Evolutionary conservation across 2,329 filamentous ascomycete genomes (phyloP), one percentile per base, ranked within the genome.

Genomic region (Cordyceps cateniannulata): DNA sequence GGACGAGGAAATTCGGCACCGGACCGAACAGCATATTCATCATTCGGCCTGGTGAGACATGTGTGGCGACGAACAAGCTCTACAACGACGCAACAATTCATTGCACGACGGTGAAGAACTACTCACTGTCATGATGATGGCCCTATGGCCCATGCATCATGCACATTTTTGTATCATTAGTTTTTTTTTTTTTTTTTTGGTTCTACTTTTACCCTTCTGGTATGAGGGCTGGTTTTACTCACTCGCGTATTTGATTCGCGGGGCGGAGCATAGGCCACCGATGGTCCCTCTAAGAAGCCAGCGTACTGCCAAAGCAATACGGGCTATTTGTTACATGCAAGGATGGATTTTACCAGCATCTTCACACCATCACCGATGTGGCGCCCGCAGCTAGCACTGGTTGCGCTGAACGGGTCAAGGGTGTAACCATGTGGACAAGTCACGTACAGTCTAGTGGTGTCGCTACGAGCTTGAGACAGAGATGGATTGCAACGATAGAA

Each of bases 61-160:
- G 76, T 63, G 69, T 66, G 20, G 73, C 76, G 5, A 69, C 73
- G 61, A 83, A 83, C 62, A 68, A 70, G 35, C 66, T 76, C 0
- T 81, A 82, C 61, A 47, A 73, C 3, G 77, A 81, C 60, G 74
- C 77, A 0, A 70, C 74, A 20, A 62, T 82, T 45, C 76, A 80
- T 60, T 73, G 77, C 56, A 74, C 72, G 3, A 71, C 73, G 5
- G 65, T 76, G 24, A 61, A 59, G 16, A 63, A 66, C 14, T 69
- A 69, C 29, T 63, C 62, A 18, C 45, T 66, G 18, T 60, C 22
- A 25, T 50, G 29, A 12, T 60, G 29, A 48, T 6, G 22, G 9
- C 16, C 6, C 22, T 1, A 9, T 5, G 7, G 5, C 16, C n/a
- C 29, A 49, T 35, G 2, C n/a, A n/a, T n/a, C n/a, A n/a, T n/a